Evolutionary conservation across 305 asterid genomes (phyloP), one percentile per base, ranked within the genome.

Genomic region (Rubia tinctorum): DNA sequence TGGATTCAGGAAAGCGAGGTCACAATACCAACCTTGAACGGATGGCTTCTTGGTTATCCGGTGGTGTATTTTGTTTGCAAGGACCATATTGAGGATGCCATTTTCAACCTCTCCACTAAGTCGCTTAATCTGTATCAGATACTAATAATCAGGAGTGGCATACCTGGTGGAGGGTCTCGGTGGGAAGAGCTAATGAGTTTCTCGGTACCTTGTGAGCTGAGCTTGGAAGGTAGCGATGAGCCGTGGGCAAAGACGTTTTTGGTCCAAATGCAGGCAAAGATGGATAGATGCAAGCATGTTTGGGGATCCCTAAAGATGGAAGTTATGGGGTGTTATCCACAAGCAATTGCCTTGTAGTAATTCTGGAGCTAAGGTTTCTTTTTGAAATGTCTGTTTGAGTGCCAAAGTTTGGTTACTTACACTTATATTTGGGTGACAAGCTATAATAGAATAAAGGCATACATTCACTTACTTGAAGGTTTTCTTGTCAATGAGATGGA

Each of bases 41-140:
- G 98, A 79, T 93, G 98, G 98, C 86, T 93, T 80, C 97, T 93
- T 76, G 96, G 97, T 65, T 93, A 93, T 82, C 98, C 98, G 1
- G 92, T 91, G 65, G 85, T 91, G n/a, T 91, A 93, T 79, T 81
- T 89, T 64, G 86, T 93, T 75, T 81, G 90, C 45, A 81, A 81
- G 86, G 89, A 89, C 62, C 85, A 82, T 60, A 88, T 93, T 62
- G 88, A 90, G 77, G 86, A 72, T 71, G 98, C 97, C 75, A 77
- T 91, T 68, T 79, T 66, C 68, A 93, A 87, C 77, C 98, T 93
- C 71, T 93, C 98, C 44, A 86, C 95, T 77, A 87, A 85, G 83
- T 84, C 91, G 51, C 90, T 93, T 53, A 88, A 93, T 82, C 80
- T 91, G 73, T 93, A 88, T 81, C 96, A 91, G 75, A 64, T 93